A percentile compares a stretch with the other conserved stretches of the same genome.
These are phyloP conservation scores for Calonectria pseudoturangicola DNA, from an alignment of 2,329 filamentous ascomycete genomes.

Conservation along the genomic window DNA sequence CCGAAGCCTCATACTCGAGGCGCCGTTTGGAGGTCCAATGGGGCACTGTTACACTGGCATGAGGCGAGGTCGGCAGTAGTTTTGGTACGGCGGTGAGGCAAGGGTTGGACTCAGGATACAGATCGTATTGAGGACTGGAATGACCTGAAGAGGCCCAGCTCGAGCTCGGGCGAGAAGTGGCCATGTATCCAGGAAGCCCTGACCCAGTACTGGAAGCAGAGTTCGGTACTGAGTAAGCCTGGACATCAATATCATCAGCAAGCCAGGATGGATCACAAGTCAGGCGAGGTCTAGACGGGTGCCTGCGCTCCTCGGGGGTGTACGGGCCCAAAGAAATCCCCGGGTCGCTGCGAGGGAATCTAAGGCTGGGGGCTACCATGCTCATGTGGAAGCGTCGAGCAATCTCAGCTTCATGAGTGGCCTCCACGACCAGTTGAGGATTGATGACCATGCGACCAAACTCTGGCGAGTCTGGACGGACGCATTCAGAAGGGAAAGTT, in stretches of 20 bases:
- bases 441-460: constrained; percentile 82
- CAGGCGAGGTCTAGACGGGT: constrained; percentile 47
- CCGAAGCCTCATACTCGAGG: constrained; percentile 48
- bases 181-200: constrained; percentile 52
- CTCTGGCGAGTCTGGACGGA: constrained; percentile 76
- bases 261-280: constrained; percentile 51
- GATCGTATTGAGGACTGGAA: constrained; percentile 47
- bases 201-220: constrained; percentile 56
- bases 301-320: constrained; percentile 45
- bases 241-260: constrained; percentile 45
- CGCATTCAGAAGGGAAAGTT: constrained; percentile 84
- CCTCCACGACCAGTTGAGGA: constrained; percentile 70
- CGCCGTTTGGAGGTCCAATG: constrained; percentile 50
- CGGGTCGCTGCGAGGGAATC: constrained; percentile 48
- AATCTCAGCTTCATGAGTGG: constrained; percentile 68
- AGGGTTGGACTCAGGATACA: constrained; percentile 39
- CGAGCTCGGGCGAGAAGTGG: constrained; percentile 51
- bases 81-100: constrained; percentile 51
- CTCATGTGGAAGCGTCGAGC: constrained; percentile 47
- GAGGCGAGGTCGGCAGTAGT: constrained; percentile 40
- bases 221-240: constrained; percentile 51
- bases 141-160: constrained; percentile 47
- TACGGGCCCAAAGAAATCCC: constrained; percentile 34
- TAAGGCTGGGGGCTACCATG: constrained; percentile 35
- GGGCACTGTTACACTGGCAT: constrained; percentile 24